A percentile compares a stretch with the other conserved stretches of the same genome.
phyloP scores from a whole-genome alignment of 495 filamentous ascomycete genomes.

The Pseudevernia furfuracea region DNA sequence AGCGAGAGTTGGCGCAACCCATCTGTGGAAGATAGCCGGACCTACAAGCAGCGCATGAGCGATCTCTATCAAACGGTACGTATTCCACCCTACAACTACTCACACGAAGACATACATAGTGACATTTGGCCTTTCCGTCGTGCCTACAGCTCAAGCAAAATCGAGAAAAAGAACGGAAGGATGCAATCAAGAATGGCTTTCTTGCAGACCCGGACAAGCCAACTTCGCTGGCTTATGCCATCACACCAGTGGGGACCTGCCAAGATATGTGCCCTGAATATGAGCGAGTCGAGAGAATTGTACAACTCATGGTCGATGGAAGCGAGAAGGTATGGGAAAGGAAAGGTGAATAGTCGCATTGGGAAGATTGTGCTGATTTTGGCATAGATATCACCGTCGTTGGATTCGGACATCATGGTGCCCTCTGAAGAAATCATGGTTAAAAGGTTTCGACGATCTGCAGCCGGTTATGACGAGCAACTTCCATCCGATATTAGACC shows the following conservation, averaged over 20 bases:
- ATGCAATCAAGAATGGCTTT: slow-evolving; percentile 63
- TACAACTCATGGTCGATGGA: slow-evolving; percentile 55
- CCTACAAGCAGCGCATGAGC: slow-evolving; percentile 24
- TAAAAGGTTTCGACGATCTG: slow-evolving; percentile 83
- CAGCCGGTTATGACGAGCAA: slow-evolving; percentile 85
- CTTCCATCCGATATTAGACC: slow-evolving; percentile 89
- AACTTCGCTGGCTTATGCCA: slow-evolving; percentile 70
- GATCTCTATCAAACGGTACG: slow-evolving; percentile 27
- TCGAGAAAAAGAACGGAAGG: slow-evolving; percentile 57
- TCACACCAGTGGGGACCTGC: slow-evolving; percentile 82
- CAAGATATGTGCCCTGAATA: slow-evolving; percentile 91
- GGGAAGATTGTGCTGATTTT: slow-evolving; percentile 13
- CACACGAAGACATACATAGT: slow-evolving; percentile 22
- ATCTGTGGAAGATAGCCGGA: slow-evolving; percentile 9
- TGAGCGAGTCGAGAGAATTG: slow-evolving; percentile 73
- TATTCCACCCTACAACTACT: slow-evolving; percentile 17
- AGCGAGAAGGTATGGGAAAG: slow-evolving; percentile 46
- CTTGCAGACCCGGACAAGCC: slow-evolving; percentile 87
- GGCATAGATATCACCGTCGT: slow-evolving; percentile 26
- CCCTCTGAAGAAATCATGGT: slow-evolving; percentile 56
- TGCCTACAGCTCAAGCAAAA: slow-evolving; percentile 52
- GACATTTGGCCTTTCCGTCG: slow-evolving; percentile 28
- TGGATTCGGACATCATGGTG: slow-evolving; percentile 30
- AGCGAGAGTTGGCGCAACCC: slow-evolving; percentile 20
- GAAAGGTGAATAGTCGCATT: background rate